These are phyloP conservation scores for Chaetoceros tenuissimus DNA, from an alignment of 108 stramenopile species.

Conservation along the genomic window DNA sequence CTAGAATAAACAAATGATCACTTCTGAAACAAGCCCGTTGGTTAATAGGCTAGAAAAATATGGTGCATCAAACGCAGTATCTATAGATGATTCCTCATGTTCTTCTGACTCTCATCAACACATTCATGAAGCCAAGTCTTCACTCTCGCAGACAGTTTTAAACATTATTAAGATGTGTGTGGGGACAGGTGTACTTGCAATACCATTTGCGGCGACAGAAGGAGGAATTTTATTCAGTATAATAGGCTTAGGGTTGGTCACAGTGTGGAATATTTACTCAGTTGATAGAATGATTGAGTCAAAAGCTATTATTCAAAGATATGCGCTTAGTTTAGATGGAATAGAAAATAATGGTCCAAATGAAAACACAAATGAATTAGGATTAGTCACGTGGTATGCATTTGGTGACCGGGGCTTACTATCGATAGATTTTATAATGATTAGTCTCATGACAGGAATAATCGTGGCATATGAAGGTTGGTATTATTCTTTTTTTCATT, in stretches of 20 bases:
- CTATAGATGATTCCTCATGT: too few species aligned
- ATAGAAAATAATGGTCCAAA: conserved; percentile 27
- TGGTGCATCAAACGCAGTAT: too few species aligned
- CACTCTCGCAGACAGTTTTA: background rate
- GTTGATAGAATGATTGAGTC: conserved; percentile 35
- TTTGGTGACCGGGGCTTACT: conserved; percentile 44
- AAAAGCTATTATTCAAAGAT: conserved; percentile 22
- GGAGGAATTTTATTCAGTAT: conserved; percentile 54
- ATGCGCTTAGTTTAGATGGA: conserved; percentile 2
- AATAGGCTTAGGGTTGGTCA: conserved; percentile 41
- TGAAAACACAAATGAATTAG: conserved; percentile 38
- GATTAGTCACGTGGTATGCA: conserved; percentile 61
- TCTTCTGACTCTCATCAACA: too few species aligned
- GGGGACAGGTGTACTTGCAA: conserved; percentile 67
- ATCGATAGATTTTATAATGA: conserved; percentile 46
- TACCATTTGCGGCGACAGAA: conserved; percentile 65
- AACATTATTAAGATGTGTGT: conserved; percentile 38
- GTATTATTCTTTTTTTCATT: too few species aligned
- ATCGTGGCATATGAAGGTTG: conserved; percentile 52
- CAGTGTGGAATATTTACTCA: conserved; percentile 62
- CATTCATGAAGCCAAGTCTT: background rate
- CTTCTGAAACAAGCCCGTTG: too few species aligned
- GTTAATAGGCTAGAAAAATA: too few species aligned
- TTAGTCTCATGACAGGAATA: conserved; percentile 46
- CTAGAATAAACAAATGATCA: too few species aligned